These are phyloP conservation scores for Gnomoniopsis sp. DNA, from an alignment of 2,329 filamentous ascomycete species.

Conservation along the genomic window DNA sequence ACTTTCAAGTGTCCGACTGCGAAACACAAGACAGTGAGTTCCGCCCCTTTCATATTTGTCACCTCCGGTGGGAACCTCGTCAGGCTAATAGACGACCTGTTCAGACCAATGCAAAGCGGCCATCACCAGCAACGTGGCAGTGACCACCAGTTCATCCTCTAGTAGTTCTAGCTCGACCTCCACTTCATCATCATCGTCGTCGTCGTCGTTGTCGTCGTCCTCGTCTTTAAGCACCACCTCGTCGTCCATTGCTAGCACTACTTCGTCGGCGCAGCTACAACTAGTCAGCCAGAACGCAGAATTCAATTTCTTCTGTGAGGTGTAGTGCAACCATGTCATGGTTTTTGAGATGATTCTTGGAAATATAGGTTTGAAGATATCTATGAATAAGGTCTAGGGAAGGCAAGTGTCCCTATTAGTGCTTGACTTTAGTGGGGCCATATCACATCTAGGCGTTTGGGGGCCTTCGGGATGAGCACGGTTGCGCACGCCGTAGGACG, in stretches of 20 bases:
- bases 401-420: not conserved
- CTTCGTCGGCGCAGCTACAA: constrained; percentile 28
- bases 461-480: not conserved
- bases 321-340: not conserved
- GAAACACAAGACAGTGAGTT: constrained; percentile 42
- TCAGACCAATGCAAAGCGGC: constrained; percentile 36
- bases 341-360: not conserved
- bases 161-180: constrained; percentile 6
- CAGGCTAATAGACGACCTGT: not conserved
- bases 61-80: not conserved
- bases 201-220: constrained; percentile 3
- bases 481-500: no score
- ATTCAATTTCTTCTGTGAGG: constrained; percentile 43
- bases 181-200: constrained; percentile 14
- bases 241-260: constrained; percentile 25
- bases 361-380: not conserved
- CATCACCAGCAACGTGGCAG: not conserved
- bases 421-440: not conserved
- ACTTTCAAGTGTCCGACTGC: constrained; percentile 40
- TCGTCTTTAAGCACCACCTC: constrained; percentile 5
- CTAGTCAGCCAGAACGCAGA: constrained; percentile 38
- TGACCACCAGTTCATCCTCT: constrained; percentile 3
- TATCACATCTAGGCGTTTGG: not conserved
- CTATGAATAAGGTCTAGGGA: not conserved
- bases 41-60: not conserved